phyloP scores from a whole-genome alignment of 129 eudicot species.

The Pseudognaphalium luteoalbum region DNA sequence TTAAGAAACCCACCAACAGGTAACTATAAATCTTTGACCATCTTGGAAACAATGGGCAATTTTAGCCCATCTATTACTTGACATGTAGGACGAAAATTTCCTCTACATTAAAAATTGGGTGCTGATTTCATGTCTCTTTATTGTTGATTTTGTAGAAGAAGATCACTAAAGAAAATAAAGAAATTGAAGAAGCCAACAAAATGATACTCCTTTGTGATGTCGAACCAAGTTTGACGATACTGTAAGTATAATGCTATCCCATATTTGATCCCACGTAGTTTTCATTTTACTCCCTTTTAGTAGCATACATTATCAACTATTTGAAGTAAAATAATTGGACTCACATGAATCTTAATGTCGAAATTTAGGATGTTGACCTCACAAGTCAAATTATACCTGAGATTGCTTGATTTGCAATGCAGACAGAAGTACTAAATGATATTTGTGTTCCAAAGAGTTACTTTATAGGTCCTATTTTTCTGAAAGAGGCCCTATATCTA shows the following conservation, averaged over 20 bases:
- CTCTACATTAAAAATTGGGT: neutral
- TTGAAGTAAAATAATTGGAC: neutral
- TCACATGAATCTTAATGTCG: neutral
- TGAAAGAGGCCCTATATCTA: neutral
- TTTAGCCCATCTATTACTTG: conserved; percentile 1
- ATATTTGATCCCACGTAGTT: neutral
- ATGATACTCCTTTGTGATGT: neutral
- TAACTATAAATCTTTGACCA: conserved; percentile 10
- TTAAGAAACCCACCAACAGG: conserved; percentile 51
- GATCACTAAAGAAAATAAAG: neutral
- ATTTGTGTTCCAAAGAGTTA: neutral
- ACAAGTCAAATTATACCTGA: neutral
- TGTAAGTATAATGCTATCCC: conserved; percentile 1
- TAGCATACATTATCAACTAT: neutral
- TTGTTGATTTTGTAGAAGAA: conserved; percentile 6
- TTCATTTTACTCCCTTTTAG: neutral
- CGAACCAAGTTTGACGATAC: conserved; percentile 3
- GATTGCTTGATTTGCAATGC: neutral
- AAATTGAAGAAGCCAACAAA: conserved; percentile 18
- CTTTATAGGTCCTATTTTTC: neutral
- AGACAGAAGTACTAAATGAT: neutral
- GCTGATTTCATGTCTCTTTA: neutral
- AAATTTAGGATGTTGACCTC: neutral
- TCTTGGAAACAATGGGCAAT: neutral
- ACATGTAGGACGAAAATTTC: neutral